Base-by-base conservation (phyloP, 345 rosid species). In the Rhodamnia rubescens region DNA sequence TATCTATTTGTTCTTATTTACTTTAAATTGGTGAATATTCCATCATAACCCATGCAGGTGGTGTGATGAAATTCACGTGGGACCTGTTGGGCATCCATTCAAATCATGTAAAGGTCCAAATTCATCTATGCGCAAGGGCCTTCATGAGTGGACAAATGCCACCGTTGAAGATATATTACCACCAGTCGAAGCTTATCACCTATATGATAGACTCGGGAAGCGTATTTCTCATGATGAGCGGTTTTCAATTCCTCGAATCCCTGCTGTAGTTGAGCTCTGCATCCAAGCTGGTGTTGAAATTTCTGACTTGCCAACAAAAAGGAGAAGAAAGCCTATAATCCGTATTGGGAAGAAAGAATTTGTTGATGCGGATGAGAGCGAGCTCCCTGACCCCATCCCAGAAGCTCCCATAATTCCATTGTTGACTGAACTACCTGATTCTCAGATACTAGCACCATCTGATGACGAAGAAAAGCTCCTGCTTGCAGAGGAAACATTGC, bases 51-150 rank as follows among this genome's bases (percentile, higher is more conserved):
- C 88, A 80, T 87, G 89, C 93, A 97, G 98, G 85, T 95, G 91
- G 92, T 97, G 99, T 82, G 89, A 89, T 86, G 99, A 97, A 90
- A 93, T 97, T 86, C 98, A 95, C 49, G 99, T 97, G 83, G 99
- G 99, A 88, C 93, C 93, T 64, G 90, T 82, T 27, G 98, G 96
- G 32, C 99, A 95, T 90, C 96, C 98, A 29, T 97, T 97, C 93
- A 97, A 93, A 90, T 94, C 99, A 52, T 97, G 99, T 88, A 94
- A 88, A 93, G 98, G 98, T 58, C 90, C 92, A 14, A 57, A 61
- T 84, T 88, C 97, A 83, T 85, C 96, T 11, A 59, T 90, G 22
- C 96, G 98, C 75, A 97, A 92, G 89, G 98, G 99, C 54, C 93
- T 55, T 75, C 99, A 95, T 83, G 93, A 92, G 53, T 95, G 98